Base-by-base conservation (phyloP, 2,329 filamentous ascomycete genomes). In the Epichloe amarillans region DNA sequence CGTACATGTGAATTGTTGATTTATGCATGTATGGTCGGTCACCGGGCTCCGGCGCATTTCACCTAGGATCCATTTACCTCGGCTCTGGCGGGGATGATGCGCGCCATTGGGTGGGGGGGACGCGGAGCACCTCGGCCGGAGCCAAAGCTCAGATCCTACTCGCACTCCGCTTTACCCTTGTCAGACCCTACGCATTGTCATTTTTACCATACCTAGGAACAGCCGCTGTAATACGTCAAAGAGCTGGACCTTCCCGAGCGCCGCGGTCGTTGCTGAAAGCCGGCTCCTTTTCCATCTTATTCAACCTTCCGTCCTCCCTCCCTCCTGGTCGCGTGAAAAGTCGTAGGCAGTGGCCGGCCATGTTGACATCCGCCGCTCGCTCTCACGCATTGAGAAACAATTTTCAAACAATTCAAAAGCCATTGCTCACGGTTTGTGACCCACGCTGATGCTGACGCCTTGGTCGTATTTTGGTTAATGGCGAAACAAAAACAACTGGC, bases 351-450 rank as follows among this genome's bases (percentile, higher is more conserved):
- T 47, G 47, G 40, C 47, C 54, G 62, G 64, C 63, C 62, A 67
- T 67, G 65, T 67, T 66, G 53, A 60, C 60, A 57, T 58, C 58
- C 55, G 59, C 61, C 48, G 58, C 60, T 51, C 65, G 64, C 55
- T 62, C 64, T 47, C 55, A 59, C 51, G 58, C 58, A 55, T 55
- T 67, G 51, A 65, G 64, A 59, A 66, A 61, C 55, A 64, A 58
- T 55, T 57, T 65, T 56, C 62, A 60, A 59, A 59, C 58, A 54
- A 54, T 64, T 53, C 59, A 53, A 47, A 60, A 59, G 55, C 54
- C 63, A 23, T 23, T 39, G 14, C 14, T 43, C 37, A 36, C 33
- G 43, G 49, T 53, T 39, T 36, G 52, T 50, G n/a, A 7, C 21
- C 15, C 35, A 40, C 11, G 11, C 17, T 17, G 8, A 35, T 12